Evolutionary conservation across 2,329 filamentous ascomycete species (phyloP), one percentile per base, ranked within the genome.

Genomic region (Fusarium haematococcum): DNA sequence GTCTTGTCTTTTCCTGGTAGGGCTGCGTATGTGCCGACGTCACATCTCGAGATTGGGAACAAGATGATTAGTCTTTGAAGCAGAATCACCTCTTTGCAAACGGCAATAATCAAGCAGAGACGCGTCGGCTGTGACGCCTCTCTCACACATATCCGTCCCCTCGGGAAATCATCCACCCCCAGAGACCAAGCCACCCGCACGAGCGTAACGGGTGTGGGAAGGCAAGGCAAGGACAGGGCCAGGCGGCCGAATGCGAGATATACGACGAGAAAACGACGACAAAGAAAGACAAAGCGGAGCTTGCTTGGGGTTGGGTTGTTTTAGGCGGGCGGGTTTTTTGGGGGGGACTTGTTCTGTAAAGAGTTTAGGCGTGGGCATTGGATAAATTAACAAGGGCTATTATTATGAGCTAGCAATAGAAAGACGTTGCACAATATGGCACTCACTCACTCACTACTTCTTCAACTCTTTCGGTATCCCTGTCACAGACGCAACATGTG

Each of bases 171-270:
- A 52, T 18, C 48, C 43, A 48, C 27, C 18, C 48, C 48, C 48
- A 39, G 68, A 63, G 62, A 62, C 61, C 63, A 71, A 77, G 75
- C 75, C 72, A 74, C 65, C 63, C 63, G 63, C 68, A 63, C 66
- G 61, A 66, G 56, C 60, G 67, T 33, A 58, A 69, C 58, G 67
- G 69, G 54, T 39, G 35, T 39, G 27, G 27, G 6, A 39, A 39
- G 43, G 9, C 18, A 41, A 10, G 43, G 43, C 9, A 48, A 25
- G 23, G 43, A 16, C 25, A 52, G 18, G 25, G 56, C 65, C 30
- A 27, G 58, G 25, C 58, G 37, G 43, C 74, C 69, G 74, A 78
- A 78, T 48, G 69, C 77, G 77, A 78, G 77, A 66, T 71, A 78
- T 78, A 78, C 77, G 77, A 76, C 45, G 63, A 64, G 67, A 48